Evolutionary conservation across 2,329 filamentous ascomycete genomes (phyloP), one percentile per base, ranked within the genome.

Genomic region (Zasmidium citrigriseum): DNA sequence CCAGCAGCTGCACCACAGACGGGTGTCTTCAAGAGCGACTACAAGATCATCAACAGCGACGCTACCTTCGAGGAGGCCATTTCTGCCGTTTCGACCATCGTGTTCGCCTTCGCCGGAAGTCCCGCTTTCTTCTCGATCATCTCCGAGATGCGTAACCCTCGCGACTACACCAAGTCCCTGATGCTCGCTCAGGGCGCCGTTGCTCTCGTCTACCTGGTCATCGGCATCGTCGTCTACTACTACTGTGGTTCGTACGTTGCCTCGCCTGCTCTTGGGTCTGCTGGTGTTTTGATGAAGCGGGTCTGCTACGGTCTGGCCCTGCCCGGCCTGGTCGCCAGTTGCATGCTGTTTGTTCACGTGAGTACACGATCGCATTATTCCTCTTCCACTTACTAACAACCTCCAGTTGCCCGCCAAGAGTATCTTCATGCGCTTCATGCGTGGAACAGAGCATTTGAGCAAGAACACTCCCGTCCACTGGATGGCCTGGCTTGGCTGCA

Each of bases 1-100:
- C 74, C 74, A 16, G 68, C 72, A 2, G 68, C 64, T 10, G 72
- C 73, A 7, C 70, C 73, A 1, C 62, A 66, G 49, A 62, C 57
- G 10, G 72, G 71, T 2, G 50, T 59, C 10, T 72, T 66, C 58
- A 57, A 62, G 14, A 67, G 68, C 3, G 71, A 72, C 53, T 75
- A 60, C 57, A 64, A 67, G 27, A 58, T 53, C 78, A 67, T 63
- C 10, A n/a, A n/a, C n/a, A 57, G 60, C 2, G 24, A 54, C 9
- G 38, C 66, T 11, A 64, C 57, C 2, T 72, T 89, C 46, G 76
- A 78, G 46, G 77, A 83, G 41, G 85, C 77, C 25, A 87, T 89
- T 68, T 78, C 85, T 16, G 81, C 84, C 21, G 81, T 89, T 34
- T 82, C 80, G 67, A 90, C 72, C 2, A 62, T 73, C 50, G 64